Evolutionary conservation across 208 protist species (phyloP).

Genomic region (Trypanosomatidae sp.): DNA sequence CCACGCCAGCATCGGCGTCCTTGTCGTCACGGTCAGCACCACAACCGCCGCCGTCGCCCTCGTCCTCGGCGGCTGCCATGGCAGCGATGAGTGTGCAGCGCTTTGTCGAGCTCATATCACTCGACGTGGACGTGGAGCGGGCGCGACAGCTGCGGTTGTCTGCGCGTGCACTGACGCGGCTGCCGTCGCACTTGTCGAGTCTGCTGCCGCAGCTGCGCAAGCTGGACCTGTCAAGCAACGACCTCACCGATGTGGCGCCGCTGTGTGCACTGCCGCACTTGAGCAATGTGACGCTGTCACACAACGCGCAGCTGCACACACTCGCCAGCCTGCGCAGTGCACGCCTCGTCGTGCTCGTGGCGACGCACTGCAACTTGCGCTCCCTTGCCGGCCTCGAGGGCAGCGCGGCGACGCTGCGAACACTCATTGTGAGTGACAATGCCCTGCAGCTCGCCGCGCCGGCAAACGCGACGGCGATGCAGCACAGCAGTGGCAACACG

Average conservation of each 20-base stretch:
- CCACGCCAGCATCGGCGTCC: not conserved
- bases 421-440: constrained; percentile 80
- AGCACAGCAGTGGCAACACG: not conserved
- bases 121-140: constrained; percentile 63
- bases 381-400: constrained; percentile 53
- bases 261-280: constrained; percentile 33
- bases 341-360: constrained; percentile 41
- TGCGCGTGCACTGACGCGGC: constrained; percentile 16
- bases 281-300: constrained; percentile 46
- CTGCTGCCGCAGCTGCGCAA: constrained; percentile 47
- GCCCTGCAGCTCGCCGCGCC: constrained; percentile 38
- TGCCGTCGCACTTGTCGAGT: constrained; percentile 30
- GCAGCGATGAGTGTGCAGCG: constrained; percentile 1
- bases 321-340: constrained; percentile 25
- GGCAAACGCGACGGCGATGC: not conserved
- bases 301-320: constrained; percentile 23
- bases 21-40: no score
- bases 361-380: constrained; percentile 40
- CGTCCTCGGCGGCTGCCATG: not conserved
- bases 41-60: not conserved
- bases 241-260: constrained; percentile 24
- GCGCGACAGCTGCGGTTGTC: constrained; percentile 31
- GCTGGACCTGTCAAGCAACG: constrained; percentile 54
- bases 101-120: constrained; percentile 52
- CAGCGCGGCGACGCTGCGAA: constrained; percentile 30